phyloP scores from a whole-genome alignment of 2,329 filamentous ascomycete genomes.

The Phoma sp. region DNA sequence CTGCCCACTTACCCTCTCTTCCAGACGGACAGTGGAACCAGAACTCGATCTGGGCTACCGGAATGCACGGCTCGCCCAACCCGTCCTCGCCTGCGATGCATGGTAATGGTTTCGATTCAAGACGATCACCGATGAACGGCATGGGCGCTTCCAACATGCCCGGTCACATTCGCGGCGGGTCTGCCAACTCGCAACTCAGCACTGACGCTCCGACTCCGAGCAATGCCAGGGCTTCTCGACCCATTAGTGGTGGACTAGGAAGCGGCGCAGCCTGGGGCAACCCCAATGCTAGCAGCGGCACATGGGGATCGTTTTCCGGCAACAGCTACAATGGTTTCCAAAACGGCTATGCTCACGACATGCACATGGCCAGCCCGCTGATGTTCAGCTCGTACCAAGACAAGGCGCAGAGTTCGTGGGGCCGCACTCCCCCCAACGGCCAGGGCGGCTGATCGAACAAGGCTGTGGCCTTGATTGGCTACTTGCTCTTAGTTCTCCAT shows the following conservation, averaged over 20 bases:
- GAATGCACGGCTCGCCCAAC: conserved; percentile 39
- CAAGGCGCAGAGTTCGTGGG: conserved; percentile 40
- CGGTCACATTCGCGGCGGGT: conserved; percentile 54
- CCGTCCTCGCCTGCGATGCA: conserved; percentile 40
- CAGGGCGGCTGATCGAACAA: conserved; percentile 46
- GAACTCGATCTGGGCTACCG: conserved; percentile 48
- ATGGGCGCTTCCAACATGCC: conserved; percentile 40
- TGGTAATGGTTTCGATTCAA: conserved; percentile 25
- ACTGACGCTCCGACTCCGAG: conserved; percentile 29
- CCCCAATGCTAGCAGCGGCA: conserved; percentile 28
- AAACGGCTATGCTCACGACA: conserved; percentile 26
- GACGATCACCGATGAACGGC: conserved; percentile 44
- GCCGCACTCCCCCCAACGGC: conserved; percentile 47
- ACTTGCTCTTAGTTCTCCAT: conserved; percentile 4
- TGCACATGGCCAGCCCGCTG: conserved; percentile 50
- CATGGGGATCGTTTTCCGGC: conserved; percentile 30
- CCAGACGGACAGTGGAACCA: conserved; percentile 47
- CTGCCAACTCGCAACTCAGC: conserved; percentile 52
- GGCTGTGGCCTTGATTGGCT: conserved; percentile 4
- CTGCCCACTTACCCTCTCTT: conserved; percentile 46
- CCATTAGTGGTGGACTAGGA: conserved; percentile 40
- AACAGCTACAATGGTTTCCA: conserved; percentile 28
- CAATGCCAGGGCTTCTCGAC: conserved; percentile 25
- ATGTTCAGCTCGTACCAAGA: conserved; percentile 52
- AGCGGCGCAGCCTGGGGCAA: conserved; percentile 46